Conservation (phyloP, 345 rosid genomes). For the Rhizophora mangle region DNA sequence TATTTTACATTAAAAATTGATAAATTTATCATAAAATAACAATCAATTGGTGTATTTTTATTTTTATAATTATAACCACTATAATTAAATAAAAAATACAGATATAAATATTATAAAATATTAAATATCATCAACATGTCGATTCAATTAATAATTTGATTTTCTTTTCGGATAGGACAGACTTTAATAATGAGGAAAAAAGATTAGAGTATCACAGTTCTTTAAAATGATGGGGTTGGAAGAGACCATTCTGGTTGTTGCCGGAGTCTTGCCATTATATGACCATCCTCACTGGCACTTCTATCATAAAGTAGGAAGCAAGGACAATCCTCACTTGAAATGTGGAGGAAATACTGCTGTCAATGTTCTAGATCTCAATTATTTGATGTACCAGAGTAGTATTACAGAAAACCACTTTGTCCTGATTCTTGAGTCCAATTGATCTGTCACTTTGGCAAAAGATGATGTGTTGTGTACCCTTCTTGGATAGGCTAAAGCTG, state of each 20-base stretch:
- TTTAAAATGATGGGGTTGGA: not conserved
- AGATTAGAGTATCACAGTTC: no score
- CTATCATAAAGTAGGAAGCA: slow-evolving; percentile 3
- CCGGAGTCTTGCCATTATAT: not conserved
- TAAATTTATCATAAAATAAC: no score
- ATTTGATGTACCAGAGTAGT: not conserved
- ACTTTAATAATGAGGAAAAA: no score
- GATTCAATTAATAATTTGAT: no score
- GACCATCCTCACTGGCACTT: no score
- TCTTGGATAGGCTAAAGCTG: not conserved
- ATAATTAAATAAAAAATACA: no score
- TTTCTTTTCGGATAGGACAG: no score
- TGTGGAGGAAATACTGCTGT: not conserved
- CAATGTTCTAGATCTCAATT: not conserved
- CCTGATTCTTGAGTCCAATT: slow-evolving; percentile 16
- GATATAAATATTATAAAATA: no score
- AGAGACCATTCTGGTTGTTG: not conserved
- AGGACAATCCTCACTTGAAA: not conserved
- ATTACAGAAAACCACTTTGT: slow-evolving; percentile 7
- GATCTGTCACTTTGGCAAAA: slow-evolving; percentile 9
- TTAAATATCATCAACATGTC: no score
- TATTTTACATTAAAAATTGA: no score
- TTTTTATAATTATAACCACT: no score
- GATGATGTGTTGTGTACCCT: not conserved
- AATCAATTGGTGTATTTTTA: no score